Conservation (phyloP, 768 basidiomycete genomes). For the Panellus pusillus region DNA sequence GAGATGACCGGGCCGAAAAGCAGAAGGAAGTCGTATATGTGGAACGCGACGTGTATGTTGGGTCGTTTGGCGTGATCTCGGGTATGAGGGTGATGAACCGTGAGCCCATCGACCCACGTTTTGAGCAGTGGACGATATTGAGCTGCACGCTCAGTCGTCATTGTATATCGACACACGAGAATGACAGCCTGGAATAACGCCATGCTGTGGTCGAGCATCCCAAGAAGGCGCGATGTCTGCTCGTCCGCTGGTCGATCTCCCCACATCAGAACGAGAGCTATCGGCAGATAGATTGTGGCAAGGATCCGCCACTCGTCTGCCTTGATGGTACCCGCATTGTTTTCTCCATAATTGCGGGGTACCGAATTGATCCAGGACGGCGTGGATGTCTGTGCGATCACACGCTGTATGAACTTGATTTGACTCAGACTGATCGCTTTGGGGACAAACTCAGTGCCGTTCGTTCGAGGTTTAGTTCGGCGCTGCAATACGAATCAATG, state of each 20-base stretch:
- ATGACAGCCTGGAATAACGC: constrained; percentile 27
- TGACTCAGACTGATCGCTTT: constrained; percentile 14
- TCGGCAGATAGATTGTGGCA: constrained; percentile 25
- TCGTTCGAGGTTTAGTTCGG: constrained; percentile 13
- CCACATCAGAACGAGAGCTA: constrained; percentile 29
- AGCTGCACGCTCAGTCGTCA: constrained; percentile 14
- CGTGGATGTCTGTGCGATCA: constrained; percentile 11
- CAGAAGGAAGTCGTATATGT: constrained; percentile 35
- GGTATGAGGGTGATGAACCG: constrained; percentile 27
- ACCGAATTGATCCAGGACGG: constrained; percentile 20
- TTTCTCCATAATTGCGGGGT: constrained; percentile 24
- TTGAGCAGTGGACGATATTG: constrained; percentile 22
- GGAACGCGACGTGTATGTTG: constrained; percentile 34
- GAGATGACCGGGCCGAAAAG: constrained; percentile 36
- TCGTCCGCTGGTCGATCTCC: constrained; percentile 6
- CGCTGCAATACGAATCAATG: constrained; percentile 11
- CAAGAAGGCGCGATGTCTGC: constrained; percentile 5
- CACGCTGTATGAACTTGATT: constrained; percentile 18
- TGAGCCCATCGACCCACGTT: constrained; percentile 27
- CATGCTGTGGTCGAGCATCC: constrained; percentile 30
- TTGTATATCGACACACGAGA: constrained; percentile 22
- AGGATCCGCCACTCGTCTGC: constrained; percentile 31
- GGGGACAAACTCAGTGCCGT: constrained; percentile 2
- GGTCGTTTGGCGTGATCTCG: constrained; percentile 6
- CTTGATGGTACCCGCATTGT: constrained; percentile 28